Evolutionary conservation across 345 rosid genomes (phyloP).

Genomic region (Citrus hindsii): DNA sequence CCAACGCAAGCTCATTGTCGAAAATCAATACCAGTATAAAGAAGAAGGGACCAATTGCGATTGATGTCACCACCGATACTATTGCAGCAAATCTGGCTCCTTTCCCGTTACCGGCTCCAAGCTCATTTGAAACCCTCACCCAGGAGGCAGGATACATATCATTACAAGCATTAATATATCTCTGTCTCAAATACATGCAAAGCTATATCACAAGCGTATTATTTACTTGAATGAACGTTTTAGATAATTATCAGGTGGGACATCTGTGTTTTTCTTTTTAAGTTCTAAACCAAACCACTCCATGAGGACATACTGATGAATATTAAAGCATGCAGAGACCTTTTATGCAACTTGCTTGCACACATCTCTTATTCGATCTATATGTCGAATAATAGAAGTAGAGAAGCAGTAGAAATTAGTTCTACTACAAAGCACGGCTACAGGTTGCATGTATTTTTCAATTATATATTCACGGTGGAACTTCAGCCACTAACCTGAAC

Average conservation of each 20-base stretch:
- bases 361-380: neutral
- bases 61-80: conserved; percentile 59
- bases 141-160: conserved; percentile 39
- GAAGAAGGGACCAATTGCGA: conserved; percentile 50
- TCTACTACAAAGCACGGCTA: too few relatives aligned
- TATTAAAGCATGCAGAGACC: conserved; percentile 13
- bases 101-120: conserved; percentile 84
- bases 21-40: conserved; percentile 45
- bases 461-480: neutral
- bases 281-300: neutral
- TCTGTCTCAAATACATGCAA: neutral
- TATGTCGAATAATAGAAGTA: neutral
- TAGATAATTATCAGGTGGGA: too few relatives aligned
- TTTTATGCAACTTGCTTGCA: neutral
- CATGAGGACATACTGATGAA: too few relatives aligned
- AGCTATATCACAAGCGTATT: neutral
- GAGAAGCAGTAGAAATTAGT: too few relatives aligned
- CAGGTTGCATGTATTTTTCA: neutral
- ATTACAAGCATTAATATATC: neutral
- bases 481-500: neutral
- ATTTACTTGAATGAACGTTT: too few relatives aligned
- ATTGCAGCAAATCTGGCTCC: conserved; percentile 74
- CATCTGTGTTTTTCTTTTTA: too few relatives aligned
- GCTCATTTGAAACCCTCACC: conserved; percentile 84
- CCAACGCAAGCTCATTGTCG: conserved; percentile 42